Conservation (phyloP, 1,284 basidiomycete genomes). For the Fereydounia khargensis region DNA sequence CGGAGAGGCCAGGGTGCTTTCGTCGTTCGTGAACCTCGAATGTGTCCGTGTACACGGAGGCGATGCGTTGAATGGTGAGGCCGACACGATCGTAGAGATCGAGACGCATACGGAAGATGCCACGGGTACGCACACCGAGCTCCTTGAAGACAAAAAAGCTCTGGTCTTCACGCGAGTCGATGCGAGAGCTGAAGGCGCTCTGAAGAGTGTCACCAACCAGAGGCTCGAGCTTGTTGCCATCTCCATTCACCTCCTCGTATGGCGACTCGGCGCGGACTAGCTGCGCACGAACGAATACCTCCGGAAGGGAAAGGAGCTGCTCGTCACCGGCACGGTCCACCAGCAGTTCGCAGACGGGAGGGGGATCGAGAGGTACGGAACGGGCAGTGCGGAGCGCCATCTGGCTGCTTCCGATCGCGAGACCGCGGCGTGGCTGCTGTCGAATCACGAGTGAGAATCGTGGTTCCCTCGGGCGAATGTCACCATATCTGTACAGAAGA, state of each 20-base stretch:
- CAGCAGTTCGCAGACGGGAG: slow-evolving; percentile 34
- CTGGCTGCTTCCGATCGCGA: slow-evolving; percentile 32
- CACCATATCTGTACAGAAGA: slow-evolving; percentile 15
- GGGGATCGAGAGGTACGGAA: slow-evolving; percentile 28
- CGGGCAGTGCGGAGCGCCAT: slow-evolving; percentile 29
- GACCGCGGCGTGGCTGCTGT: slow-evolving; percentile 29
- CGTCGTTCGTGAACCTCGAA: slow-evolving; percentile 31
- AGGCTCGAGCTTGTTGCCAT: slow-evolving; percentile 14
- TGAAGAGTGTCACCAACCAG: slow-evolving; percentile 27
- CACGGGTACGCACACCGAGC: slow-evolving; percentile 29
- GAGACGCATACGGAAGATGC: slow-evolving; percentile 34
- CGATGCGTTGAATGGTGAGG: slow-evolving; percentile 14
- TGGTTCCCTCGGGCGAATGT: slow-evolving; percentile 7
- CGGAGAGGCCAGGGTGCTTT: slow-evolving; percentile 20
- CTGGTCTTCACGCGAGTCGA: slow-evolving; percentile 30
- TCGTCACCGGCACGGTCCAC: slow-evolving; percentile 26
- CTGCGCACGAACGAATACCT: slow-evolving; percentile 25
- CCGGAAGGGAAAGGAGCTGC: slow-evolving; percentile 28
- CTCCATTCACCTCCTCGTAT: slow-evolving; percentile 17
- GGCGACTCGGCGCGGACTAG: slow-evolving; percentile 14
- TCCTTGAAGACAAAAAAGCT: slow-evolving; percentile 45
- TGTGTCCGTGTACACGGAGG: slow-evolving; percentile 19
- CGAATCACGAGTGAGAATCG: slow-evolving; percentile 33
- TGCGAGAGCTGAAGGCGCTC: slow-evolving; percentile 22
- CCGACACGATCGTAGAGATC: slow-evolving; percentile 32